Percentiles rank a stretch among this genome's conserved stretches.
phyloP scores from a whole-genome alignment of 2,329 filamentous ascomycete species.

The Aspergillus amoenus region DNA sequence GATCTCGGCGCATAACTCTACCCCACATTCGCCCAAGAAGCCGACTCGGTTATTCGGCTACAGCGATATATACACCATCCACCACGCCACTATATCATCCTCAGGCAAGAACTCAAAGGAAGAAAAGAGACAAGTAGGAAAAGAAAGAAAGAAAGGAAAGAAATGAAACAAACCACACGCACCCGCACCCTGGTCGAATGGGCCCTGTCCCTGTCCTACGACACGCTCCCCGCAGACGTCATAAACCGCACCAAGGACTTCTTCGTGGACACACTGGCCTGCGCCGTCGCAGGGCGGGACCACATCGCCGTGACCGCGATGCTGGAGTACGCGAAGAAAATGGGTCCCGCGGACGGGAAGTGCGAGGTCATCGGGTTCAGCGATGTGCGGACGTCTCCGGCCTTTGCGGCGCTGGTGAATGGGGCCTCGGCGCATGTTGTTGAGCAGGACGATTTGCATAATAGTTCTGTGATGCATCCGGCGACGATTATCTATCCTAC shows the following conservation, averaged over 20 bases:
- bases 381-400: conserved; percentile 22
- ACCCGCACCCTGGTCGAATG: background rate
- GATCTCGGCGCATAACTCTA: background rate
- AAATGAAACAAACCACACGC: background rate
- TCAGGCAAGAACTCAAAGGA: too few relatives aligned
- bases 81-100: background rate
- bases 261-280: conserved; percentile 32
- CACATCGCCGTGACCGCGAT: conserved; percentile 24
- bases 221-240: conserved; percentile 5
- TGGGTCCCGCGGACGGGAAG: conserved; percentile 28
- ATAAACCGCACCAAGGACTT: conserved; percentile 33
- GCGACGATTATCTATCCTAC: conserved; percentile 32
- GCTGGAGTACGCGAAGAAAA: conserved; percentile 6
- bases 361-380: conserved; percentile 27
- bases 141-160: too few relatives aligned
- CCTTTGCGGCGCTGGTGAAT: conserved; percentile 32
- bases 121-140: too few relatives aligned
- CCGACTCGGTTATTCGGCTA: background rate
- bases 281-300: conserved; percentile 30
- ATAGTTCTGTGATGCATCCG: conserved; percentile 34
- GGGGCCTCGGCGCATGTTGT: conserved; percentile 33
- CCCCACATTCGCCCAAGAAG: background rate
- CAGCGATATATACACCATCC: background rate
- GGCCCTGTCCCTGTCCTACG: background rate
- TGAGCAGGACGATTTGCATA: conserved; percentile 36